Percentiles rank a stretch among this genome's conserved stretches.
Conservation (phyloP, 768 basidiomycete species). For the Mycena kentingensis region DNA sequence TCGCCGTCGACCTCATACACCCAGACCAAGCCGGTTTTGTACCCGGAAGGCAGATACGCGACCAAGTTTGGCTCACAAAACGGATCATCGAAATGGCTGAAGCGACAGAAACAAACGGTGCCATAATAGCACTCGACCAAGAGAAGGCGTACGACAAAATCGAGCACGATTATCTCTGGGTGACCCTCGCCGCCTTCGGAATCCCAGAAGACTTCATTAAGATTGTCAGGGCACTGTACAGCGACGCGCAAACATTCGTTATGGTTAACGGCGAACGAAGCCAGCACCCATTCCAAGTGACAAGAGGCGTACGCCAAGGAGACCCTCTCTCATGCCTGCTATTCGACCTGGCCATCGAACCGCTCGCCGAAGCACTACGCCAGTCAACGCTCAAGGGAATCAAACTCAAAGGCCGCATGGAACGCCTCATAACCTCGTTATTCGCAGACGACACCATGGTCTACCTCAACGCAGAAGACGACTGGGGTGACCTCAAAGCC, state of each 20-base stretch:
- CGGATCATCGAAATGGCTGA: too few species aligned
- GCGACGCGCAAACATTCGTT: constrained; percentile 20
- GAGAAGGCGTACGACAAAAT: too few species aligned
- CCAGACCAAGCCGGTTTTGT: too few species aligned
- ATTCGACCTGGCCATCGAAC: constrained; percentile 30
- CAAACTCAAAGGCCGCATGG: constrained; percentile 7
- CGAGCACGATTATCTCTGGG: too few species aligned
- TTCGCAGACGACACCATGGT: constrained; percentile 31
- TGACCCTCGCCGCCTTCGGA: not conserved
- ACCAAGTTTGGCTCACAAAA: too few species aligned
- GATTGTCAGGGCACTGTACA: constrained; percentile 25
- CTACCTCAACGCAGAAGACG: constrained; percentile 15
- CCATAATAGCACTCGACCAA: too few species aligned
- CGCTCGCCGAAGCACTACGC: too few species aligned
- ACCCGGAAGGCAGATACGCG: too few species aligned
- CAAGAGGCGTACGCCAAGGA: constrained; percentile 32
- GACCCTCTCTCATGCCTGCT: constrained; percentile 35
- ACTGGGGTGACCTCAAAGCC: not conserved
- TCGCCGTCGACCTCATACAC: too few species aligned
- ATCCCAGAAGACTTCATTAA: constrained; percentile 15
- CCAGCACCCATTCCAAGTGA: constrained; percentile 18
- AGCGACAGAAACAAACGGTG: too few species aligned
- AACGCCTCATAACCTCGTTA: constrained; percentile 20
- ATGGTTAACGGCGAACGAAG: constrained; percentile 29
- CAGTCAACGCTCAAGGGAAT: constrained; percentile 22